These are phyloP conservation scores for Rhodotorula paludigena DNA, from an alignment of 768 basidiomycete genomes.

Conservation along the genomic window DNA sequence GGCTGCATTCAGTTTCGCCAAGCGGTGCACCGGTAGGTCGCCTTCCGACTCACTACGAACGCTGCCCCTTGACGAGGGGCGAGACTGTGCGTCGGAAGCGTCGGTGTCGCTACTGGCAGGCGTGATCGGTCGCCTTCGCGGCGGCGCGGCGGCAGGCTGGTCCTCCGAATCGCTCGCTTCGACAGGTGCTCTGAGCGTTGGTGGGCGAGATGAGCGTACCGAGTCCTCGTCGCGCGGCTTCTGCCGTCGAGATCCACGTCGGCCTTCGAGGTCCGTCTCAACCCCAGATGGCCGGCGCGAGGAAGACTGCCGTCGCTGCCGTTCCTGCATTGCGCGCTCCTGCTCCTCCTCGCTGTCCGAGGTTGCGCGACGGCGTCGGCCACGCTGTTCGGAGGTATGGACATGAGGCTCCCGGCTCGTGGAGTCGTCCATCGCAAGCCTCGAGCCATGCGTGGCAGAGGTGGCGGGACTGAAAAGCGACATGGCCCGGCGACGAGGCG, in stretches of 20 bases:
- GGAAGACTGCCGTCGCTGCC: background rate
- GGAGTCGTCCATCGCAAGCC: no score
- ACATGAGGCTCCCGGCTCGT: no score
- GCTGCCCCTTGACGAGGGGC: slow-evolving; percentile 1
- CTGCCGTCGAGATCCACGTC: background rate
- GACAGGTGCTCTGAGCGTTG: no score
- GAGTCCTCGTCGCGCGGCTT: background rate
- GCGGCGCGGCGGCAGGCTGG: background rate
- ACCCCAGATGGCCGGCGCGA: background rate
- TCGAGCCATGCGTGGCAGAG: no score
- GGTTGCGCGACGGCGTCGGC: no score
- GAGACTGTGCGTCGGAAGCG: background rate
- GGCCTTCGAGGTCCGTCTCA: background rate
- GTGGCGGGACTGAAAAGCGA: no score
- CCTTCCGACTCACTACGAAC: slow-evolving; percentile 19
- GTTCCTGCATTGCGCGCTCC: background rate
- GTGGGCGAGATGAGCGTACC: background rate
- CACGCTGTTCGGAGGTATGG: no score
- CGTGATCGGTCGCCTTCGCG: background rate
- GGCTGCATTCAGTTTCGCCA: slow-evolving; percentile 8
- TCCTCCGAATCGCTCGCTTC: background rate
- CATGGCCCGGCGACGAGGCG: slow-evolving; percentile 22
- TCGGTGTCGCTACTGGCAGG: slow-evolving; percentile 4
- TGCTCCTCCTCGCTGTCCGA: slow-evolving; percentile 5
- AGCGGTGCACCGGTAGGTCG: slow-evolving; percentile 6